These are phyloP conservation scores for Erythrobasidium hasegawianum DNA, from an alignment of 1,284 basidiomycete genomes.

Conservation along the genomic window DNA sequence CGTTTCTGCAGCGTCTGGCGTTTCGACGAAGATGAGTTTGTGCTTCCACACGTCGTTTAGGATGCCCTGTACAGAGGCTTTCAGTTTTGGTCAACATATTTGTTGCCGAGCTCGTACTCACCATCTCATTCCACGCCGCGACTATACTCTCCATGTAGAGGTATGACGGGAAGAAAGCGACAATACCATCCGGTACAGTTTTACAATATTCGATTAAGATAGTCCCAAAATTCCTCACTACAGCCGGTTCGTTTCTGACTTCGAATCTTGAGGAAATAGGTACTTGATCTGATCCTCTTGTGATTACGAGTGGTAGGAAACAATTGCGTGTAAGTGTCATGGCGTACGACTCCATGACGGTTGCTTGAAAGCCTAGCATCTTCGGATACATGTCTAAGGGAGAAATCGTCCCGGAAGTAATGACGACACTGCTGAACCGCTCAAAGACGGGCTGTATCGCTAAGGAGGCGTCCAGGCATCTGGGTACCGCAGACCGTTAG, in stretches of 20 bases:
- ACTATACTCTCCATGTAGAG: conserved; percentile 99
- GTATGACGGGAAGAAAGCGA: conserved; percentile 99
- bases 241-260: conserved; percentile 97
- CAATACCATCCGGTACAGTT: conserved; percentile 97
- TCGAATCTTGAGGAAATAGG: conserved; percentile 99
- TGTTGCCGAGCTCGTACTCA: conserved; percentile 50
- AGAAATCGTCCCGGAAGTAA: conserved; percentile 97
- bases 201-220: conserved; percentile 98
- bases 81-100: conserved; percentile 1
- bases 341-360: conserved; percentile 93
- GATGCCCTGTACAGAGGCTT: conserved; percentile 65
- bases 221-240: conserved; percentile 97
- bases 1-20: conserved; percentile 97
- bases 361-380: conserved; percentile 97
- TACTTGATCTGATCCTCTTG: conserved; percentile 95
- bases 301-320: conserved; percentile 97
- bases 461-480: conserved; percentile 93
- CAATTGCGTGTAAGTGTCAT: conserved; percentile 98
- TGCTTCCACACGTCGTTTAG: conserved; percentile 99
- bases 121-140: conserved; percentile 99
- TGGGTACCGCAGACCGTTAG: conserved; percentile 50
- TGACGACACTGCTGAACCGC: conserved; percentile 95
- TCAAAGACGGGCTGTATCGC: conserved; percentile 99
- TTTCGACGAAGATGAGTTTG: conserved; percentile 99
- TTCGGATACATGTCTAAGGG: conserved; percentile 99